Percentiles rank a stretch among this genome's conserved stretches.
phyloP scores from a whole-genome alignment of 371 early-diverging fungal species.

The Apophysomyces variabilis region DNA sequence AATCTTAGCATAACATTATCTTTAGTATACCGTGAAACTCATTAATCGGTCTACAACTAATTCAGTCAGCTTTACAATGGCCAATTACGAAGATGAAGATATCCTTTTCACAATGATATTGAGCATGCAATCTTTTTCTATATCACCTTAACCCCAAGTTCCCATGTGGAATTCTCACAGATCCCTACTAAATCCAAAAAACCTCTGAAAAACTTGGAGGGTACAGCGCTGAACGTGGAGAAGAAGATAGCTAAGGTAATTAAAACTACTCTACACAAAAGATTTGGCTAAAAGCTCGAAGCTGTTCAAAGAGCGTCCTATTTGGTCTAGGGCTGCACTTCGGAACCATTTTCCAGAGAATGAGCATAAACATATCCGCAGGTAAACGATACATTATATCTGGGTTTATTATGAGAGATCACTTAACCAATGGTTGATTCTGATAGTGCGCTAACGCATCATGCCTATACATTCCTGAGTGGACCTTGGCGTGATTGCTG shows the following conservation, averaged over 20 bases:
- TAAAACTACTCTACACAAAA: not conserved
- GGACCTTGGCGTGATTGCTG: constrained; percentile 73
- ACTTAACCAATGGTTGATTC: not conserved
- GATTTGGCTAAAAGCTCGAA: not conserved
- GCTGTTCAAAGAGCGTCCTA: constrained; percentile 59
- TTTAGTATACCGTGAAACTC: constrained; percentile 37
- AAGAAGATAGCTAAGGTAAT: constrained; percentile 16
- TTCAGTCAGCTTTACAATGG: not conserved
- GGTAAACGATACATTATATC: constrained; percentile 12
- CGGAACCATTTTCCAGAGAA: constrained; percentile 25
- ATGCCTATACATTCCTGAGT: constrained; percentile 47
- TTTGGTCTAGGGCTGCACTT: constrained; percentile 59
- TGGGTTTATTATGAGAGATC: not conserved
- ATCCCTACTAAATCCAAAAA: constrained; percentile 3
- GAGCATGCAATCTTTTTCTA: not conserved
- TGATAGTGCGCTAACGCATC: constrained; percentile 37
- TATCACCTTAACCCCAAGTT: not conserved
- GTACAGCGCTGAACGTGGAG: not conserved
- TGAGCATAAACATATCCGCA: constrained; percentile 31
- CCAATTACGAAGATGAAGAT: constrained; percentile 23
- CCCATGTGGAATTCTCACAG: not conserved
- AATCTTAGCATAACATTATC: not conserved
- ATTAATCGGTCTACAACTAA: constrained; percentile 18
- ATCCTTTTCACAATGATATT: constrained; percentile 12
- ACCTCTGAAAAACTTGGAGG: not conserved